Conservation (phyloP, 2,329 filamentous ascomycete genomes). For the Fusarium neocosmosporiellum region DNA sequence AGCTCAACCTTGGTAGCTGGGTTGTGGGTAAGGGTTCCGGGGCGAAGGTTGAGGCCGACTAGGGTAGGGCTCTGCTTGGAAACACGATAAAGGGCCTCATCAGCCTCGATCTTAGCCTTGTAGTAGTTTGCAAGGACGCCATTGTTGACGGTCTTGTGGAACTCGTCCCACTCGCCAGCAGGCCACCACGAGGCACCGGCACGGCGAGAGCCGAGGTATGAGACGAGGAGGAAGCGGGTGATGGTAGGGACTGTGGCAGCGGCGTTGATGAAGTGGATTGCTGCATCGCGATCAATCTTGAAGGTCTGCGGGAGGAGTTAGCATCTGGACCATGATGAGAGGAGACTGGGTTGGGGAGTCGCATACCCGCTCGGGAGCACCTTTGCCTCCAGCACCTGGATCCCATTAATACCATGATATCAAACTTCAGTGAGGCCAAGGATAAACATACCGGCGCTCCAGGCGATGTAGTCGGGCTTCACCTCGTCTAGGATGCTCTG, state of each 20-base stretch:
- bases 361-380: slow-evolving; percentile 61
- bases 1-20: slow-evolving; percentile 60
- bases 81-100: slow-evolving; percentile 65
- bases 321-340: slow-evolving; percentile 5
- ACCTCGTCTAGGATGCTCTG: slow-evolving; percentile 70
- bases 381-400: slow-evolving; percentile 68
- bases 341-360: not conserved
- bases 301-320: slow-evolving; percentile 56
- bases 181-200: slow-evolving; percentile 66
- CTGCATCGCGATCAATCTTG: slow-evolving; percentile 72
- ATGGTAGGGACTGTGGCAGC: slow-evolving; percentile 64
- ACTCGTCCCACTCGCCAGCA: slow-evolving; percentile 60
- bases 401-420: slow-evolving; percentile 10
- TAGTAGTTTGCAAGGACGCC: slow-evolving; percentile 64
- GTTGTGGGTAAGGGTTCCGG: slow-evolving; percentile 61
- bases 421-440: not conserved
- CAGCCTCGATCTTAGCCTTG: slow-evolving; percentile 69
- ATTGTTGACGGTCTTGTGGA: slow-evolving; percentile 54
- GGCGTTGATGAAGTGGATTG: slow-evolving; percentile 70
- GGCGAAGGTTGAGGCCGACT: slow-evolving; percentile 64
- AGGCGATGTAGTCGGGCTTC: slow-evolving; percentile 74
- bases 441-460: slow-evolving; percentile 69
- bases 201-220: slow-evolving; percentile 67
- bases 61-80: slow-evolving; percentile 56
- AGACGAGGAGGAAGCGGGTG: slow-evolving; percentile 73